Conservation (phyloP, 169 alveolate genomes). For the Plasmodium fragile region DNA sequence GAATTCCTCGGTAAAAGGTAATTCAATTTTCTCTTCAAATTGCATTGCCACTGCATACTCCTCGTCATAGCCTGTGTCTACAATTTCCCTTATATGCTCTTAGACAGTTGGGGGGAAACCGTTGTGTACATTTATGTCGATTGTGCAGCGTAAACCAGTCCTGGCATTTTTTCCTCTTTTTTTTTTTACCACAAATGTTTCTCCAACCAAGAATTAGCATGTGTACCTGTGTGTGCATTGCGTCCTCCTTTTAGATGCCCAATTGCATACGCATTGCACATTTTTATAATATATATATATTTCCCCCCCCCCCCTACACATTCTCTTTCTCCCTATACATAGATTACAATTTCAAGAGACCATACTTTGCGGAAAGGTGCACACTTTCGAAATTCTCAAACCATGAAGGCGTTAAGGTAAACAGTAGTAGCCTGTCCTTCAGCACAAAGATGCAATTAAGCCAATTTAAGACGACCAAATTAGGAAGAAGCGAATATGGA, state of each 20-base stretch:
- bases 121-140: not conserved
- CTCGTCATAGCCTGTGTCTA: not conserved
- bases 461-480: constrained; percentile 5
- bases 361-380: constrained; percentile 18
- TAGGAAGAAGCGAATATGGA: not conserved
- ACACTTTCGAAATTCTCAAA: not conserved
- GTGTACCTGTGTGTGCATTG: not conserved
- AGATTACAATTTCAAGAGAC: constrained; percentile 51
- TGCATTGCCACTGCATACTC: not conserved
- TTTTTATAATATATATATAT: not conserved
- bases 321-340: not conserved
- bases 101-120: not conserved
- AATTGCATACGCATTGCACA: not conserved
- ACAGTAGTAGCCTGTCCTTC: not conserved
- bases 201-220: not conserved
- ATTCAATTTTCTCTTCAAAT: not conserved
- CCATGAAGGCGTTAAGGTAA: constrained; percentile 10
- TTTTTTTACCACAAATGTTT: not conserved
- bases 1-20: constrained; percentile 41
- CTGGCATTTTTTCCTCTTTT: not conserved
- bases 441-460: constrained; percentile 1
- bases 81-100: not conserved
- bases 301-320: not conserved
- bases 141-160: not conserved
- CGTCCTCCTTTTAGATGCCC: not conserved